Percentiles rank a stretch among this genome's conserved stretches.
phyloP scores from a whole-genome alignment of 2,329 filamentous ascomycete genomes.

The Ambrosiella cleistominuta region DNA sequence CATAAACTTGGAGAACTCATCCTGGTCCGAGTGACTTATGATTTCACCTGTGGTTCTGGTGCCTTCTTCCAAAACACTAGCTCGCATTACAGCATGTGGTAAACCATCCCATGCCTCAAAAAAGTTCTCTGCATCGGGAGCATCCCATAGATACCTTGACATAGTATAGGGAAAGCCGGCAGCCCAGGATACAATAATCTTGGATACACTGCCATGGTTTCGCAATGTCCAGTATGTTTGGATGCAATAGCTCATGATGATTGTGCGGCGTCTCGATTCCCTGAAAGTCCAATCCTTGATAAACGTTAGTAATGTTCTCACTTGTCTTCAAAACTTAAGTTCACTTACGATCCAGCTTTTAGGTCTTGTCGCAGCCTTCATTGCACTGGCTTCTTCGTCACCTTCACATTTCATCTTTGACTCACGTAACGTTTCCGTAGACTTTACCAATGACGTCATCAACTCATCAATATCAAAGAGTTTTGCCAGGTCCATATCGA shows the following conservation, averaged over 20 bases:
- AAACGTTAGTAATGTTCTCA: not conserved
- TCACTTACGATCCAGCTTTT: constrained; percentile 2
- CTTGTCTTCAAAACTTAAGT: too few relatives aligned
- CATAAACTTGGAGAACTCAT: constrained; percentile 7
- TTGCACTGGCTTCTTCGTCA: not conserved
- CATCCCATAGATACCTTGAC: constrained; percentile 8
- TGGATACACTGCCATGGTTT: not conserved
- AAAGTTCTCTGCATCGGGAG: constrained; percentile 4
- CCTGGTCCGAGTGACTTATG: not conserved
- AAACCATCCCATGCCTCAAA: constrained; percentile 3
- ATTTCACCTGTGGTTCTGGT: not conserved
- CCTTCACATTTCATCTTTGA: not conserved
- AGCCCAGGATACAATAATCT: constrained; percentile 1
- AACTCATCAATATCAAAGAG: constrained; percentile 14
- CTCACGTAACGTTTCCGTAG: not conserved
- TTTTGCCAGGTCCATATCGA: constrained; percentile 30
- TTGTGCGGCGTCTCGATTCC: constrained; percentile 4
- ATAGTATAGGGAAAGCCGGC: constrained; percentile 2
- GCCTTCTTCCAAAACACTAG: not conserved
- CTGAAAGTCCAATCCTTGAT: constrained; percentile 3
- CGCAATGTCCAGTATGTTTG: not conserved
- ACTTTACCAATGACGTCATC: constrained; percentile 4
- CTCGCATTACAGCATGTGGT: constrained; percentile 1
- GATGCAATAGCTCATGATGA: constrained; percentile 2
- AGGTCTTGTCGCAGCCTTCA: not conserved